Evolutionary conservation across 2,329 filamentous ascomycete species (phyloP), one percentile per base, ranked within the genome.

Genomic region (Incumbomyces lentus): DNA sequence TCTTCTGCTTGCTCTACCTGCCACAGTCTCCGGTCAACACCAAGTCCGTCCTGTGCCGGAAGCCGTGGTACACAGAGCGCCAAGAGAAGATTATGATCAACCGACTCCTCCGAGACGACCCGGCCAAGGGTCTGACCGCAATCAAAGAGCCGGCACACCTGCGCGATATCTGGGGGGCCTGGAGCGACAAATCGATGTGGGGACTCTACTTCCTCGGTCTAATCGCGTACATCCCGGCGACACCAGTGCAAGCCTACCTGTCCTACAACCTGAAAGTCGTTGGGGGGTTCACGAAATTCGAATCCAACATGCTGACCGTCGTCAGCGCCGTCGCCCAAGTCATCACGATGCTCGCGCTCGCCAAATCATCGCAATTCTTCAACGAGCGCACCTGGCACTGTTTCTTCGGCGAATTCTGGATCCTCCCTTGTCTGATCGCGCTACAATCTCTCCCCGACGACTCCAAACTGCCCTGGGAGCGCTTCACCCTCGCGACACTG

Each of bases 11-110:
- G 47, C 66, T 79, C 39, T 81, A 79, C 59, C 73, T 83, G 46
- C 78, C 79, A 0, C 63, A 70, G 19, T 83, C 79, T 0, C 82
- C 84, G 0, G 81, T 79, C 0, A 72, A 79, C 41, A 87, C 84
- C 2, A 78, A 77, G 35, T 36, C 31, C 8, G 16, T 44, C 16
- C 16, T 44, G 7, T 26, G 32, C 16, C 30, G 8, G 8, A 69
- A 72, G 1, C 71, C 74, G 0, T 82, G 79, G 79, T 82, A 81
- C 58, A 73, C 57, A 2, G 74, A 79, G 37, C 70, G 71, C 13
- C 77, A 81, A 52, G 73, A 79, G 48, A 66, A 65, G 17, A 81
- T 82, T 48, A 69, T 82, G 2, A 75, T 81, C 33, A 82, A 81
- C 53, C 67, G 71, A 2, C 59, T 73, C 3, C 61, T 80, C 1